phyloP scores from a whole-genome alignment of 2,329 filamentous ascomycete species.

The Phaeosphaeriaceae sp. region DNA sequence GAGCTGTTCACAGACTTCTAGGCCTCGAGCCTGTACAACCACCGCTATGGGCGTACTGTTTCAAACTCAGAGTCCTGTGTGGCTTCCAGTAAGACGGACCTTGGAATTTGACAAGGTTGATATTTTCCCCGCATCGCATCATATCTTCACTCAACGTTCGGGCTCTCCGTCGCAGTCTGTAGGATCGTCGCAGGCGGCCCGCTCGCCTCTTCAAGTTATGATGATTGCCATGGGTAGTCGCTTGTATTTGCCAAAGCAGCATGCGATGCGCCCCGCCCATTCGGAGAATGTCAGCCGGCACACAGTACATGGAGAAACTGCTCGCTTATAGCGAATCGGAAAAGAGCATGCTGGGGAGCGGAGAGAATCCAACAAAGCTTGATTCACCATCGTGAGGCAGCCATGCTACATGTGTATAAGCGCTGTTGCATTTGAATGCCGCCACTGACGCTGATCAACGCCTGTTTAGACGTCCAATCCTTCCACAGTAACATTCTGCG shows the following conservation, averaged over 20 bases:
- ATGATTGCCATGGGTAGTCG: conserved; percentile 6
- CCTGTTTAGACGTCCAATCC: conserved; percentile 10
- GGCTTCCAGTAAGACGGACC: neutral
- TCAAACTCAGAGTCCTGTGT: neutral
- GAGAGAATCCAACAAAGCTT: neutral
- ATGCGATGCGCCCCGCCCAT: conserved; percentile 15
- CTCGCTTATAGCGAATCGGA: neutral
- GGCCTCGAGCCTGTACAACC: neutral
- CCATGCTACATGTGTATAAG: conserved; percentile 14
- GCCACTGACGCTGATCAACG: conserved; percentile 25
- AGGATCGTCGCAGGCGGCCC: neutral
- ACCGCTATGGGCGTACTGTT: neutral
- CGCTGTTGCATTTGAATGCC: conserved; percentile 18
- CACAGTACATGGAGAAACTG: neutral
- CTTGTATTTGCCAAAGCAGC: conserved; percentile 19
- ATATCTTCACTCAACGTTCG: neutral
- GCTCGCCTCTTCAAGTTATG: neutral
- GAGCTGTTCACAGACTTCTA: neutral
- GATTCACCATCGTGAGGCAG: conserved; percentile 10
- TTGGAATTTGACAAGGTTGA: neutral
- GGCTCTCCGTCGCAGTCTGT: neutral
- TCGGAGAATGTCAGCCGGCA: neutral
- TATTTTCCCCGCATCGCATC: neutral
- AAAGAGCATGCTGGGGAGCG: neutral
- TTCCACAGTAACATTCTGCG: neutral